Base-by-base conservation (phyloP, 208 protist genomes). In the Leishmania tropica region DNA sequence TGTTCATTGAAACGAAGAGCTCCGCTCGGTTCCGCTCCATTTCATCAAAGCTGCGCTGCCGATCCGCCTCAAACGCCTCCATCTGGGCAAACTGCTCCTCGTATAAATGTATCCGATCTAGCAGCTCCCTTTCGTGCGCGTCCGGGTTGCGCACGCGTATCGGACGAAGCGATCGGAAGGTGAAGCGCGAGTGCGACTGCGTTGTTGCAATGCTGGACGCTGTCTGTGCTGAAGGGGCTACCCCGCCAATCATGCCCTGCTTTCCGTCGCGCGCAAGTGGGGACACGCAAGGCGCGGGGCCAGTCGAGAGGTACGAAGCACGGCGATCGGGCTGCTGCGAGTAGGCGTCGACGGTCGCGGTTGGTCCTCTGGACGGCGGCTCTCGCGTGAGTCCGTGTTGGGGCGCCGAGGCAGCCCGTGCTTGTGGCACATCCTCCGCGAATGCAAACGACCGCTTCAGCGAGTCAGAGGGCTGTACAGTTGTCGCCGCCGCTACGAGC, bases 1-100 rank as follows among this genome's bases (percentile, higher is more conserved):
- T 79, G 64, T 97, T 96, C 92, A 97, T 96, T 42, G 83, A 88
- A 21, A 87, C 86, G 73, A 97, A 96, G 40, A 97, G 86, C 81
- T 95, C 92, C 1, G 92, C 92, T 7, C 94, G 88, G 11, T 89
- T 87, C 15, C 80, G 87, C 79, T 96, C 93, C 87, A 95, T 95
- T 67, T 95, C 89, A 75, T 91, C 86, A 81, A 94, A 94, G 53
- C 87, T 89, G 45, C 84, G 62, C 82, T 94, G 90, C n/a, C 91
- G 79, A 75, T 93, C 93, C 13, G 84, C 67, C 83, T 95, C 93
- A 80, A 87, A 93, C 2, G 77, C 76, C 76, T 93, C 86, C 81
- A 92, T 89, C 60, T 93, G 75, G 0, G 80, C 78, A 58, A 95
- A 76, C 53, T 90, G 79, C 71, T 81, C 78, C 71, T 92, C 85